Conservation (phyloP, 805 yeast species). For the Teunomyces tritomae region DNA sequence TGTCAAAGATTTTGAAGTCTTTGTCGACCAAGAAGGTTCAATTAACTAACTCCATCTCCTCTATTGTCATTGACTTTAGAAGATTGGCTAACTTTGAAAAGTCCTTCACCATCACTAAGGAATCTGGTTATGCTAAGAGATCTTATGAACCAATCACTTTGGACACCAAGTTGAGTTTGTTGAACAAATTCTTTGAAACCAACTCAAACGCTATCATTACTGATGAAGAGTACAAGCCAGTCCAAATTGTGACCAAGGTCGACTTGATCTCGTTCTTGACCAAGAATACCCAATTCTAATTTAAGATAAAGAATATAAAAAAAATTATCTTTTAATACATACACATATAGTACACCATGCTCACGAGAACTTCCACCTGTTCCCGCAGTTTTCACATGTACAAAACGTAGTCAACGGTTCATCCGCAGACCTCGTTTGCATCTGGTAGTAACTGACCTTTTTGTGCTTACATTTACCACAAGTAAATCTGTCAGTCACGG, state of each 20-base stretch:
- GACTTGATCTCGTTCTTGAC: constrained; percentile 63
- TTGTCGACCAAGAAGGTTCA: constrained; percentile 61
- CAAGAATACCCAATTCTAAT: constrained; percentile 24
- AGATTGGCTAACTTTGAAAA: constrained; percentile 65
- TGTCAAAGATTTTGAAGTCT: constrained; percentile 66
- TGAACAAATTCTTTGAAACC: constrained; percentile 79
- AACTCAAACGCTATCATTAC: constrained; percentile 83
- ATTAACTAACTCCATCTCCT: constrained; percentile 51
- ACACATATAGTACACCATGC: not conserved
- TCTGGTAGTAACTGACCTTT: constrained; percentile 93
- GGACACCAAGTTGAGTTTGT: constrained; percentile 61
- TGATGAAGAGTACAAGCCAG: constrained; percentile 64
- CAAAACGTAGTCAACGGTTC: constrained; percentile 98
- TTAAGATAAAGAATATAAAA: not conserved
- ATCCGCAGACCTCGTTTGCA: constrained; percentile 98
- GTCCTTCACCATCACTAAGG: constrained; percentile 58
- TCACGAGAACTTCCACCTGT: constrained; percentile 94
- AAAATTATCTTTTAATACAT: not conserved
- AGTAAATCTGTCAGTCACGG: constrained; percentile 92
- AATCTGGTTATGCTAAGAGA: constrained; percentile 57
- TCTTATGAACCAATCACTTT: constrained; percentile 64
- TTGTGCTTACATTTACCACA: constrained; percentile 98
- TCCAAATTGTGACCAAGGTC: constrained; percentile 85
- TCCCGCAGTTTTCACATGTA: constrained; percentile 96
- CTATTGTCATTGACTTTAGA: constrained; percentile 72